phyloP scores from a whole-genome alignment of 140 eudicot genomes.

The Cichorium intybus region DNA sequence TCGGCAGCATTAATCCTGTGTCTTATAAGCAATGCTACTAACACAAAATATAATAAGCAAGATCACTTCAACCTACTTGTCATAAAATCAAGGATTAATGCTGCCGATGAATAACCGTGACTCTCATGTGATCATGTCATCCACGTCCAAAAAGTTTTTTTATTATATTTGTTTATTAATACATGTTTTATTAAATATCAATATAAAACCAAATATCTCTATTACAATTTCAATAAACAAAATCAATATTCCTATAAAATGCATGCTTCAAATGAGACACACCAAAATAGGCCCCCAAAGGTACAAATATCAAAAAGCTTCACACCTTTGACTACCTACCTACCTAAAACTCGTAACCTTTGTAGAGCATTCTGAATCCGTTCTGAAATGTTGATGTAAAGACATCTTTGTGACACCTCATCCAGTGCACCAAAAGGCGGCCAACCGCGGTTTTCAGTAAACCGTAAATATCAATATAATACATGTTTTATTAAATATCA shows the following conservation, averaged over 20 bases:
- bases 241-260: slow-evolving; percentile 3
- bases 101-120: no score
- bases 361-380: slow-evolving; percentile 65
- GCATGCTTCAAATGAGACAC: slow-evolving; percentile 4
- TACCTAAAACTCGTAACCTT: slow-evolving; percentile 45
- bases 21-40: no score
- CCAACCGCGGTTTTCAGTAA: slow-evolving; percentile 49
- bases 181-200: no score
- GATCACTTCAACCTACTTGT: no score
- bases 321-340: slow-evolving; percentile 25
- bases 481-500: no score
- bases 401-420: slow-evolving; percentile 70
- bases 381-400: slow-evolving; percentile 64
- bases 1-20: no score
- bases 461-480: slow-evolving; percentile 45
- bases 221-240: background rate
- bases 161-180: no score
- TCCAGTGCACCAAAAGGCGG: slow-evolving; percentile 60
- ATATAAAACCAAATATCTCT: background rate
- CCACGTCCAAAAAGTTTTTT: no score
- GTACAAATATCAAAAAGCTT: slow-evolving; percentile 1
- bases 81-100: no score
- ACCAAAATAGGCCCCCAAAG: slow-evolving; percentile 27
- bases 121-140: no score
- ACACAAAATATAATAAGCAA: no score